Conservation (phyloP, 1,284 basidiomycete species). For the Melampsora larici-populina region DNA sequence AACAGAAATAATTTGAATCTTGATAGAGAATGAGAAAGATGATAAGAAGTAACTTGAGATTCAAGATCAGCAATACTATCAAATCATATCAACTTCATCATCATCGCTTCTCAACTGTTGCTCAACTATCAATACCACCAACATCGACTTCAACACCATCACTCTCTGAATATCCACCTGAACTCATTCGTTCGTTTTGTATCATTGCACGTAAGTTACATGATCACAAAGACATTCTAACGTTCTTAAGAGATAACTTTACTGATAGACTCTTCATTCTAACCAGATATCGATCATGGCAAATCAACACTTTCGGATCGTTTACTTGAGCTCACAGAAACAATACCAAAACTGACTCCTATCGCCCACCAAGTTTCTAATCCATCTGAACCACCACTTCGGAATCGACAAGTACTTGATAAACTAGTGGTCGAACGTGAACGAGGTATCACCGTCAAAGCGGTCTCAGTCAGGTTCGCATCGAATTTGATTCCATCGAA, state of each 20-base stretch:
- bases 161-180: conserved; percentile 2
- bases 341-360: conserved; percentile 47
- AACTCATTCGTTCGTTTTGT: conserved; percentile 23
- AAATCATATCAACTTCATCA: neutral
- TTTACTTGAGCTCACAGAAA: conserved; percentile 52
- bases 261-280: neutral
- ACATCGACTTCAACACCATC: neutral
- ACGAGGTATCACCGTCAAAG: conserved; percentile 80
- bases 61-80: too few species aligned
- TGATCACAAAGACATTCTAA: too few species aligned
- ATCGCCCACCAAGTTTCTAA: conserved; percentile 8
- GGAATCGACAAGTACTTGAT: conserved; percentile 52
- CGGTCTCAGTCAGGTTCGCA: conserved; percentile 37
- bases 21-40: too few species aligned
- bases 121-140: neutral
- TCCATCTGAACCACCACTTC: neutral
- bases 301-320: conserved; percentile 54
- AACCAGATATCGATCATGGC: conserved; percentile 52
- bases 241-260: neutral
- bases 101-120: neutral
- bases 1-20: too few species aligned
- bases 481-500: conserved; percentile 22
- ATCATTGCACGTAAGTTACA: conserved; percentile 35
- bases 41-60: too few species aligned
- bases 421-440: conserved; percentile 88